phyloP scores from a whole-genome alignment of 306 rosid genomes.

The Rosa rugosa region DNA sequence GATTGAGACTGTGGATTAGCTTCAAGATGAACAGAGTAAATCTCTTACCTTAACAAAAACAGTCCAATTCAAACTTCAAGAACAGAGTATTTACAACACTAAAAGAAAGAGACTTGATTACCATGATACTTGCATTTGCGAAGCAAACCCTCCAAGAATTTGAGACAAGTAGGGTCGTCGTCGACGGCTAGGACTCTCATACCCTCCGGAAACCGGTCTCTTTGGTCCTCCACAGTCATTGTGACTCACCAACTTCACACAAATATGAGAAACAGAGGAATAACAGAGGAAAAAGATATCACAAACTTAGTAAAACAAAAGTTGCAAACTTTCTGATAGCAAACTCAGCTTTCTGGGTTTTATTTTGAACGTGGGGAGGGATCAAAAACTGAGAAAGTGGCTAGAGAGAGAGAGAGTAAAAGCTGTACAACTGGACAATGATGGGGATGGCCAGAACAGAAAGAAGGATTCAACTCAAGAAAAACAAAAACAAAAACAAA shows the following conservation, averaged over 20 bases:
- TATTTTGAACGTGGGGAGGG: slow-evolving; percentile 4
- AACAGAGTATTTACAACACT: background rate
- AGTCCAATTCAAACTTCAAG: background rate
- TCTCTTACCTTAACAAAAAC: background rate
- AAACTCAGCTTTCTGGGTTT: slow-evolving; percentile 26
- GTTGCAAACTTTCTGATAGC: slow-evolving; percentile 31
- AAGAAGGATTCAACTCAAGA: slow-evolving; percentile 53
- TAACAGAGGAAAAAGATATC: slow-evolving; percentile 17
- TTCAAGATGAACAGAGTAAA: background rate
- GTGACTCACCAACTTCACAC: slow-evolving; percentile 26
- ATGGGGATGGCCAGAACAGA: slow-evolving; percentile 51
- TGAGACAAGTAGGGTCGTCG: slow-evolving; percentile 70
- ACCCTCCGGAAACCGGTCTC: slow-evolving; percentile 66
- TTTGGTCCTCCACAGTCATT: slow-evolving; percentile 59
- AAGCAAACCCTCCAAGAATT: slow-evolving; percentile 61
- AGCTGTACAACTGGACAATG: slow-evolving; percentile 51
- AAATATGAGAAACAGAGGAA: slow-evolving; percentile 21
- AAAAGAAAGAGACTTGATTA: slow-evolving; percentile 26
- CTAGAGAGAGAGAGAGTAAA: slow-evolving; percentile 31
- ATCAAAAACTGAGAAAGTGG: background rate
- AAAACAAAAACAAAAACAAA: slow-evolving; percentile 27
- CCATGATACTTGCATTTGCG: slow-evolving; percentile 80
- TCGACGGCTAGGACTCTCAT: slow-evolving; percentile 92
- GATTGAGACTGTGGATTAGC: background rate
- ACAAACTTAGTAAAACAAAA: slow-evolving; percentile 21